Percentiles rank a stretch among this genome's conserved stretches.
Conservation (phyloP, 2,329 filamentous ascomycete genomes). For the Nemania sp. region DNA sequence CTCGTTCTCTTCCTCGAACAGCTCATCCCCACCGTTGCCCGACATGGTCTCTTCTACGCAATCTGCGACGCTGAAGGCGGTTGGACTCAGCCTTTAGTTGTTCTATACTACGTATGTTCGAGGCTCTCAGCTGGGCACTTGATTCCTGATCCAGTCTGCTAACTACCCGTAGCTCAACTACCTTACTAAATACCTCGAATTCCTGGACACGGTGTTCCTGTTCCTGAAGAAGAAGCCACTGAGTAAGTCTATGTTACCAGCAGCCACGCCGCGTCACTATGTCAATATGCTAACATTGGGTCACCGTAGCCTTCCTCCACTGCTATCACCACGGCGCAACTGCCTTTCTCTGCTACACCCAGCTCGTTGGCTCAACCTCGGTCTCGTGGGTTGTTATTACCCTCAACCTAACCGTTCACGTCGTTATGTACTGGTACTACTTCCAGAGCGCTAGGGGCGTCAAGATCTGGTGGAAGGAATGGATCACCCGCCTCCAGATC, state of each 20-base stretch:
- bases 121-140: slow-evolving; percentile 1
- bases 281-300: slow-evolving; percentile 9
- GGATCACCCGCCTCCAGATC: slow-evolving; percentile 98
- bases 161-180: slow-evolving; percentile 82
- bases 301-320: slow-evolving; percentile 83
- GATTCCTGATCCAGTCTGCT: slow-evolving; percentile 50
- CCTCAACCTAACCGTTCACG: slow-evolving; percentile 92
- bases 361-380: slow-evolving; percentile 90
- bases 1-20: slow-evolving; percentile 91
- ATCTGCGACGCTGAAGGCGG: slow-evolving; percentile 87
- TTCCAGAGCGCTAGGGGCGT: slow-evolving; percentile 98
- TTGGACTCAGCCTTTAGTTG: slow-evolving; percentile 93
- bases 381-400: slow-evolving; percentile 96
- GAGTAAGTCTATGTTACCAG: slow-evolving; percentile 63
- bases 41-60: slow-evolving; percentile 86
- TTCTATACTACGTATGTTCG: slow-evolving; percentile 90
- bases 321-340: slow-evolving; percentile 99
- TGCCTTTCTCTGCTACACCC: slow-evolving; percentile 96
- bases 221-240: slow-evolving; percentile 99
- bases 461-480: slow-evolving; percentile 99
- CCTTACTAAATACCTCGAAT: slow-evolving; percentile 96
- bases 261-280: not conserved
- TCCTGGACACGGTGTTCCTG: slow-evolving; percentile 94
- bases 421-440: slow-evolving; percentile 99
- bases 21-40: slow-evolving; percentile 83